These are phyloP conservation scores for Metarhizium robertsii DNA, from an alignment of 2,329 filamentous ascomycete genomes.

Conservation along the genomic window DNA sequence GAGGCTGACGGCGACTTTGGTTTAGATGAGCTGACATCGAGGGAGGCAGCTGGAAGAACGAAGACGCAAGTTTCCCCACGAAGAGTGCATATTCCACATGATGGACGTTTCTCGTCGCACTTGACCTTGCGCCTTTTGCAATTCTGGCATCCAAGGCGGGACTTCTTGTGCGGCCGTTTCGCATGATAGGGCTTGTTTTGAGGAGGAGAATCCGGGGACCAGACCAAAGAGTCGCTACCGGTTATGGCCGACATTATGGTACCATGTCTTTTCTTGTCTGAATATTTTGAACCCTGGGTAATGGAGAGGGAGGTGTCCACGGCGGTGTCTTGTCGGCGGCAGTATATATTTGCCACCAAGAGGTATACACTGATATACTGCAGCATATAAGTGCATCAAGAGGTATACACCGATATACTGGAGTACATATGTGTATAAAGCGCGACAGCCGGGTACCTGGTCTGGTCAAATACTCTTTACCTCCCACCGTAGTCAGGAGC, in stretches of 20 bases:
- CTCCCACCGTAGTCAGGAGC: too few relatives aligned
- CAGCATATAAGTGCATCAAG: too few relatives aligned
- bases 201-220: not conserved
- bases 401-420: too few relatives aligned
- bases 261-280: not conserved
- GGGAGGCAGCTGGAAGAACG: slow-evolving; percentile 12
- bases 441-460: too few relatives aligned
- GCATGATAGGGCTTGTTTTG: slow-evolving; percentile 20
- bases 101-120: slow-evolving; percentile 42
- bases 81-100: slow-evolving; percentile 38
- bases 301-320: not conserved
- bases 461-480: too few relatives aligned
- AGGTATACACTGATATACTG: too few relatives aligned
- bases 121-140: slow-evolving; percentile 48
- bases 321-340: not conserved
- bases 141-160: slow-evolving; percentile 40
- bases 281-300: not conserved
- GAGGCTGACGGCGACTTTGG: not conserved
- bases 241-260: not conserved
- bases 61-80: slow-evolving; percentile 41
- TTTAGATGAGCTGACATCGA: slow-evolving; percentile 1
- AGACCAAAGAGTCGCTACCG: not conserved
- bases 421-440: too few relatives aligned
- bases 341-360: not conserved
- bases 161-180: slow-evolving; percentile 48